Percentiles rank a stretch among this genome's conserved stretches.
Conservation (phyloP, 441 rosid genomes). For the Omphalea diandra region DNA sequence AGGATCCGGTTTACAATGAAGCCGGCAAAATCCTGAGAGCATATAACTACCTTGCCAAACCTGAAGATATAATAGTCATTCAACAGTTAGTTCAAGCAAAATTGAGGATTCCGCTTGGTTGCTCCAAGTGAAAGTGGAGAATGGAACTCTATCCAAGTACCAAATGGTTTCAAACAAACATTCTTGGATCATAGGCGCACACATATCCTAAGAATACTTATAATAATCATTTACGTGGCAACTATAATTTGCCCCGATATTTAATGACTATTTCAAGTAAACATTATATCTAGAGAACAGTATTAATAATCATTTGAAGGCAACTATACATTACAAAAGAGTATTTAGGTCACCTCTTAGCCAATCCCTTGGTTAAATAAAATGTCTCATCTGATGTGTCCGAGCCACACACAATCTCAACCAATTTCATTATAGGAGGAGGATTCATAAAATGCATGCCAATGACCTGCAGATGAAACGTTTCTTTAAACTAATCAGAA, state of each 20-base stretch:
- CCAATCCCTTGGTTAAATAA: conserved; percentile 53
- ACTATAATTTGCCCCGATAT: too few relatives aligned
- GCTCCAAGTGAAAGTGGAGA: background rate
- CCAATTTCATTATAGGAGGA: conserved; percentile 87
- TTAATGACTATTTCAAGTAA: too few relatives aligned
- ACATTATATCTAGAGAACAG: too few relatives aligned
- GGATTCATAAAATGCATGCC: conserved; percentile 99
- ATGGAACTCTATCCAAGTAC: background rate
- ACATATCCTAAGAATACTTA: background rate
- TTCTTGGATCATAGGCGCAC: background rate
- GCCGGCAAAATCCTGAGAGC: conserved; percentile 75
- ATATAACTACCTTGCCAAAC: conserved; percentile 68
- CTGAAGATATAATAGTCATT: conserved; percentile 34
- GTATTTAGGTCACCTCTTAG: conserved; percentile 56
- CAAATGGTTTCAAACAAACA: background rate
- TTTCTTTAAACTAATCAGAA: conserved; percentile 16
- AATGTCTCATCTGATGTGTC: conserved; percentile 78
- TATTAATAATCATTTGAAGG: background rate
- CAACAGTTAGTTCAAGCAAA: background rate
- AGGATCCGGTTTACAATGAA: conserved; percentile 83
- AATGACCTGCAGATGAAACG: conserved; percentile 47
- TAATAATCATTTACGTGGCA: too few relatives aligned
- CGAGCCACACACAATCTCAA: conserved; percentile 77
- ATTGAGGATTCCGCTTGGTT: background rate
- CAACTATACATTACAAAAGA: background rate